Evolutionary conservation across 192 early-diverging fungal species (phyloP), one percentile per base, ranked within the genome.

Genomic region (Lobosporangium transversale): DNA sequence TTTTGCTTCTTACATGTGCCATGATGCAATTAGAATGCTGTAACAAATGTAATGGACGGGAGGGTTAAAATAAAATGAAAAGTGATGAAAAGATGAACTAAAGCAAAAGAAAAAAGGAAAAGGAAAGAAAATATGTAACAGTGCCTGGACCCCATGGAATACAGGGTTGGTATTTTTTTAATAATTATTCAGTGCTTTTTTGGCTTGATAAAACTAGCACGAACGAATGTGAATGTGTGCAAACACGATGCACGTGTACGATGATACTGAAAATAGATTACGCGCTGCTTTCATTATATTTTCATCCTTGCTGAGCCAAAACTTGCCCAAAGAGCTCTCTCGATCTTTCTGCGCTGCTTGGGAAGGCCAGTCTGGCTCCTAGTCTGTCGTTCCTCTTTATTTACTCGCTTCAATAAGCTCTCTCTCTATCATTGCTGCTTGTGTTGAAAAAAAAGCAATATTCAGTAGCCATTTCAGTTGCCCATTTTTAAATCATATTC

Each of bases 1-100:
- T 36, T 33, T 51, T 27, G 49, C 29, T 21, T 42, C 55, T 76
- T 67, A 67, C 64, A 32, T 76, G 73, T 17, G 73, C 50, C 73
- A 76, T 76, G 40, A 49, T 49, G n/a, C 7, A 49, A n/a, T 49
- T 15, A 27, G 4, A 26, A 52, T 20, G 24, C 23, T 9, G 26
- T 4, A 15, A 52, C 11, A 4, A 26, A 26, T 9, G 24, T 27
- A 27, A 52, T 23, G 50, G 29, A 15, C 6, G 24, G 8, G 50
- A 12, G 29, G 23, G 33, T 17, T 9, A 21, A 54, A 24, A 54
- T 33, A 33, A 18, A 3, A 27, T n/a, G 9, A 53, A 64, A 32
- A 55, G 51, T 4, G 36, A 65, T 8, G 24, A 48, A 20, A 32
- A 36, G 44, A 31, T 26, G 24, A 18, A 42, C 4, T 32, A 0